These are phyloP conservation scores for Rhododendron mucronatum DNA, from an alignment of 148 eudicot species.

Conservation along the genomic window DNA sequence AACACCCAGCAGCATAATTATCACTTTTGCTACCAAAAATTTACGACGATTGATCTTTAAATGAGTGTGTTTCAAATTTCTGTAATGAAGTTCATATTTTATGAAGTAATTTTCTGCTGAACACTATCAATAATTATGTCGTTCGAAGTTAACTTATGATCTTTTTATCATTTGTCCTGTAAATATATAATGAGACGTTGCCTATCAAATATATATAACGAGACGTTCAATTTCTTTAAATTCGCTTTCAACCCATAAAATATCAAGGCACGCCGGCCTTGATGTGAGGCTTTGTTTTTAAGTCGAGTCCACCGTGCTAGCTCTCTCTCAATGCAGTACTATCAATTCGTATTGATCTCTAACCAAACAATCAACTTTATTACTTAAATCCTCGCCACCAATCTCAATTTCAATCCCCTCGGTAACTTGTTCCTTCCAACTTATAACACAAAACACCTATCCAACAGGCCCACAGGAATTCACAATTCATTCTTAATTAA, in stretches of 20 bases:
- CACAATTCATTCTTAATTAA: background rate
- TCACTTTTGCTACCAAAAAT: background rate
- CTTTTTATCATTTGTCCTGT: background rate
- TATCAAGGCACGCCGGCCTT: background rate
- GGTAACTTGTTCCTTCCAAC: no score
- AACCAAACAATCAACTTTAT: background rate
- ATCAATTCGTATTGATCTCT: background rate
- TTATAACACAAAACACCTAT: no score
- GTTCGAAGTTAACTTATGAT: background rate
- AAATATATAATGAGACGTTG: background rate
- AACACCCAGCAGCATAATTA: background rate
- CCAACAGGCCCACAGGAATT: background rate
- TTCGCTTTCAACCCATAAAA: background rate
- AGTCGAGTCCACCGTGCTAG: background rate
- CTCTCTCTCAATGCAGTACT: background rate
- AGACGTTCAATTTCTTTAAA: background rate
- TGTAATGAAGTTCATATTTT: background rate
- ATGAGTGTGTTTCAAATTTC: background rate
- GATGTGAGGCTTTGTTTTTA: background rate
- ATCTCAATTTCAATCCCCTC: no score
- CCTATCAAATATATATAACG: no score
- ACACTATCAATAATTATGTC: background rate
- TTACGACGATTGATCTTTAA: background rate
- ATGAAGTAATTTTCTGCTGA: background rate
- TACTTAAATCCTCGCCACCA: background rate